Base-by-base conservation (phyloP, 768 basidiomycete species). In the Serendipita sp. region DNA sequence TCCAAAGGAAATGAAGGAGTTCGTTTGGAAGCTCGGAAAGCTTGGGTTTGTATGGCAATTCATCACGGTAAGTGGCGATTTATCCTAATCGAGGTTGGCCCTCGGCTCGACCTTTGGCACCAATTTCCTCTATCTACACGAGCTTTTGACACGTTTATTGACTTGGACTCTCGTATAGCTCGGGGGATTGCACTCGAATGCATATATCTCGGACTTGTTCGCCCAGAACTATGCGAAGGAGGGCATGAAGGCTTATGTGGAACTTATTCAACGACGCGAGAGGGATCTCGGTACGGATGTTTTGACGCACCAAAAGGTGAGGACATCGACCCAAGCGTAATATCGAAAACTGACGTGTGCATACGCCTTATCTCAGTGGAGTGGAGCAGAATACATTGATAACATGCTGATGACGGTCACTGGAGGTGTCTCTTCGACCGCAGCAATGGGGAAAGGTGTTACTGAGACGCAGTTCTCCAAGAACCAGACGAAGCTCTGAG, bases 11-110 rank as follows among this genome's bases (percentile, higher is more conserved):
- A 98, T 91, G 91, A 80, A 89, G 73, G 75, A 79, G 44, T 98
- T 82, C 72, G 82, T 97, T 43, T 95, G 94, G 95, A 81, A 91
- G 70, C 79, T 99, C 29, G 95, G 91, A 53, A 94, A 88, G 77
- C 83, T 96, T 53, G 94, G 94, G 40, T 98, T 97, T 75, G 86
- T 93, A 69, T 98, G 94, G 93, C 94, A 98, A 74, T 98, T 99
- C 78, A 96, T 97, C 75, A 96, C 94, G 69, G 91, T 93, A 62
- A 70, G 88, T 64, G 33, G 40, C 40, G 40, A 40, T 40, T 40
- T 40, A 40, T 40, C 40, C 40, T 40, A 40, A 37, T 44, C 8
- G 62, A 18, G 27, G 34, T 40, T 11, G 44, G 16, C 1, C 23
- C 11, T 37, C 53, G 16, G 40, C 43, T 62, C 44, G 55, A 34